Evolutionary conservation across 495 filamentous ascomycete species (phyloP), one percentile per base, ranked within the genome.

Genomic region (Xylaria grammica): DNA sequence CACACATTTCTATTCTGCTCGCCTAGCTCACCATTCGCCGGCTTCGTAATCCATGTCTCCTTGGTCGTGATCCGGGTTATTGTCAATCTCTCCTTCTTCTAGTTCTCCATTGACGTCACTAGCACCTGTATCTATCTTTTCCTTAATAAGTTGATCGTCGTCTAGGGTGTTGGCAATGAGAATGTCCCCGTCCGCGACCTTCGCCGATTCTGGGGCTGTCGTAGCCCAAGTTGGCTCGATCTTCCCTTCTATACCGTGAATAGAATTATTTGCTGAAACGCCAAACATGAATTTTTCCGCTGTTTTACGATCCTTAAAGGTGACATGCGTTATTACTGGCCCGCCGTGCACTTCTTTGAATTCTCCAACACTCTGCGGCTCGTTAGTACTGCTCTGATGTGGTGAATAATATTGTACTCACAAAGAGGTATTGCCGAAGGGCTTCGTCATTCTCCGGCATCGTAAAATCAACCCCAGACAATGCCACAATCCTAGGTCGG

Each of bases 271-370:
- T 4, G 84, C 76, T 9, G 78, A 73, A 40, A 84, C 76, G 44
- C 85, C 79, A 74, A 87, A 86, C 79, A 92, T 88, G 74, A 94
- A 91, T 71, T 90, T 91, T 76, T 97, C 94, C 15, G 94, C 95
- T 7, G 90, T 89, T 69, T 89, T 93, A 45, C 95, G 89, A 69
- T 99, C 92, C 67, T 91, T 93, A 75, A 98, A 99, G 2, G 85
- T 85, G 59, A 98, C 85, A 29, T 74, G 91, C 65, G 74, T 90
- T 72, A 26, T 83, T 2, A 84, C 75, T 0, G 89, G 84, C 66
- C 89, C 86, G 0, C 82, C 77, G 57, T 92, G 85, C 58, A 97
- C 89, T 44, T 85, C 86, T 58, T 92, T 87, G 69, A 91, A 93
- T 65, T 97, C 93, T 55, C 91, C 90, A 58, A 93, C 85, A 66